These are phyloP conservation scores for Monosporozyma aquatica DNA, from an alignment of 805 yeast species.

Conservation along the genomic window DNA sequence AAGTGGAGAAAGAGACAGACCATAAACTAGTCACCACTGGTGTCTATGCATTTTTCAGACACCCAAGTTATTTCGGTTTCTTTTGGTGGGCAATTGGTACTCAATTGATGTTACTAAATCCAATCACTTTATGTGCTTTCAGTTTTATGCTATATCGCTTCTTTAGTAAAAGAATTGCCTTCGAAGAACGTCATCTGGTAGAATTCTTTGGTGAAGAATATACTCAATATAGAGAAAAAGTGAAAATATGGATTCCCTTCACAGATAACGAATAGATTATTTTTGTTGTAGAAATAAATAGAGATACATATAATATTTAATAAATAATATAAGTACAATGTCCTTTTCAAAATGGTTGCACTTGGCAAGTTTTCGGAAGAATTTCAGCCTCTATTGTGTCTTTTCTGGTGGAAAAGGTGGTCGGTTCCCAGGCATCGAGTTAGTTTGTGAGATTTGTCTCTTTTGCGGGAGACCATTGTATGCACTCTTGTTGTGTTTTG, in stretches of 20 bases:
- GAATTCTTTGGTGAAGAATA: constrained; percentile 69
- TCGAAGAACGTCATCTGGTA: constrained; percentile 60
- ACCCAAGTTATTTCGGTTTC: constrained; percentile 88
- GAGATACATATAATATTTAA: constrained; percentile 1
- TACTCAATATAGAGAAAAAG: constrained; percentile 38
- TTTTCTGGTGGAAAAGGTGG: neutral
- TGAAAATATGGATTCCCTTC: constrained; percentile 60
- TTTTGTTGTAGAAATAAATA: neutral
- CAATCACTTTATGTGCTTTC: constrained; percentile 49
- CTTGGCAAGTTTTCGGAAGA: neutral
- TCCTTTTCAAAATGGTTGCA: no score
- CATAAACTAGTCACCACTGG: constrained; percentile 72
- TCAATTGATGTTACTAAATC: constrained; percentile 62
- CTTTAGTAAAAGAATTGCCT: constrained; percentile 55
- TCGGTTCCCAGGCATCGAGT: neutral
- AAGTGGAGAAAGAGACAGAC: constrained; percentile 37
- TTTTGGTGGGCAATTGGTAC: constrained; percentile 91
- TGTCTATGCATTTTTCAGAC: constrained; percentile 57
- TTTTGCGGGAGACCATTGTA: constrained; percentile 26
- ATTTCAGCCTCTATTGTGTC: no score
- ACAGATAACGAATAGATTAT: constrained; percentile 30
- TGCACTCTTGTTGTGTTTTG: constrained; percentile 6
- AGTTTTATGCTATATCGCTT: constrained; percentile 53
- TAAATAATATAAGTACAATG: no score
- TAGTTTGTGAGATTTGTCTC: constrained; percentile 12